Evolutionary conservation across 2,329 filamentous ascomycete species (phyloP).

Genomic region (Cryphonectria radicalis): DNA sequence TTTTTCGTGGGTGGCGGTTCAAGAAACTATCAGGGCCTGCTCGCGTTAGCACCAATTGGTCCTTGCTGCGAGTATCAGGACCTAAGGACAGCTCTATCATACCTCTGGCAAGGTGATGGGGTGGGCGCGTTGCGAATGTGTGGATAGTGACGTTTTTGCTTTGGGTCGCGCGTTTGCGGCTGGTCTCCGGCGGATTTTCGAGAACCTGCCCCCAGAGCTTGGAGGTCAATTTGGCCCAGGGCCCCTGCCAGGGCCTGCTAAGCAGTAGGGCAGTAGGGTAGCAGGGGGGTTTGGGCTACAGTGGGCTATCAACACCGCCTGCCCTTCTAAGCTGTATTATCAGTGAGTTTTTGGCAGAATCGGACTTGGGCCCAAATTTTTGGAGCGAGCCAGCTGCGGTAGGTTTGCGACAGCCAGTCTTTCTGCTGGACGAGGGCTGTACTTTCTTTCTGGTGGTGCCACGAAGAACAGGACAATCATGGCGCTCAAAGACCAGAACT

Average conservation of each 20-base stretch:
- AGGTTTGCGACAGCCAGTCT: neutral
- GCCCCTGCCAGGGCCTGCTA: constrained; percentile 2
- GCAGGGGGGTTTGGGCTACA: neutral
- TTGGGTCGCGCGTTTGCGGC: constrained; percentile 28
- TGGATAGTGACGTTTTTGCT: constrained; percentile 30
- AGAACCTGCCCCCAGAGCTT: constrained; percentile 15
- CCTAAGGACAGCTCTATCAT: neutral
- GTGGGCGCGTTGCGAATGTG: constrained; percentile 26
- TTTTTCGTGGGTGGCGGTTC: constrained; percentile 12
- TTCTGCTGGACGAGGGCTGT: constrained; percentile 7
- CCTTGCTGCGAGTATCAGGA: neutral
- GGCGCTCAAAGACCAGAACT: constrained; percentile 7
- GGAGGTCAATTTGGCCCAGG: neutral
- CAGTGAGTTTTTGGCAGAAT: constrained; percentile 20
- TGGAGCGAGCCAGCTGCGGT: constrained; percentile 1
- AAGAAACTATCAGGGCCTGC: constrained; percentile 7
- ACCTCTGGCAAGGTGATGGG: constrained; percentile 28
- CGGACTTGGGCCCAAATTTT: constrained; percentile 20
- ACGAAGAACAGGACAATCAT: neutral
- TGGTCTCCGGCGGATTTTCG: constrained; percentile 28
- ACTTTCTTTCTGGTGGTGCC: neutral
- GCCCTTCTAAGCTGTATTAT: neutral
- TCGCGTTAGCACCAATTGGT: constrained; percentile 32
- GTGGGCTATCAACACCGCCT: constrained; percentile 23
- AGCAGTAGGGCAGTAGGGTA: constrained; percentile 26